phyloP scores from a whole-genome alignment of 139 green algal species.

The Microglena sp. region DNA sequence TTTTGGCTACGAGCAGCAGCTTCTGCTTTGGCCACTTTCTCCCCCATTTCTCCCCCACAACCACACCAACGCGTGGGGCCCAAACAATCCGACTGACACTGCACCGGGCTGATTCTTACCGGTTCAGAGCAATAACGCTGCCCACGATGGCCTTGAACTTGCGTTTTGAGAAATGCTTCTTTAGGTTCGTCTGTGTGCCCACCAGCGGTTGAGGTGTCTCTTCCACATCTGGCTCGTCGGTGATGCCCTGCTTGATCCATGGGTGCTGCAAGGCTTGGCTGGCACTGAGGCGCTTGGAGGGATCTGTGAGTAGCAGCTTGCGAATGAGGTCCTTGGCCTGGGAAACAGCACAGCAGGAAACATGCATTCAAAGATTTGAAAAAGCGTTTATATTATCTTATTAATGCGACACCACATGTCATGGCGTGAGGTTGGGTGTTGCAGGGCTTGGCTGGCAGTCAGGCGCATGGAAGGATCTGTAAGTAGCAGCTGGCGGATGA shows the following conservation, averaged over 20 bases:
- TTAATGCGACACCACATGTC: neutral
- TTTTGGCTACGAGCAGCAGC: no score
- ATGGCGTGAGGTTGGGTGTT: constrained; percentile 29
- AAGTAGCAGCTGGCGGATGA: constrained; percentile 55
- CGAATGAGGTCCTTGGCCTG: constrained; percentile 66
- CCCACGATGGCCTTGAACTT: no score
- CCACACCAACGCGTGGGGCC: no score
- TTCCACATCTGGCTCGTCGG: no score
- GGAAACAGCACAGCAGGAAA: no score
- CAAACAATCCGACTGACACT: no score
- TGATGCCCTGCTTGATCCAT: constrained; percentile 41
- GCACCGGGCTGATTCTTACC: no score
- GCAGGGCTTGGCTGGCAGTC: constrained; percentile 52
- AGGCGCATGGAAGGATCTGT: constrained; percentile 50
- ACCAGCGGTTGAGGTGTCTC: neutral
- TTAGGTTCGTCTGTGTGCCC: neutral
- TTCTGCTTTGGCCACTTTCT: no score
- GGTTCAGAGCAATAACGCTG: no score
- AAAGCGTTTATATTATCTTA: neutral
- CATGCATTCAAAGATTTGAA: neutral
- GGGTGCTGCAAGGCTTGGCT: constrained; percentile 55
- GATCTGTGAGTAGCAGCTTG: constrained; percentile 52
- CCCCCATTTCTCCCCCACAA: no score
- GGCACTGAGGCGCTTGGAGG: constrained; percentile 52
- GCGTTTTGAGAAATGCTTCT: constrained; percentile 6